Base-by-base conservation (phyloP, 1,284 basidiomycete genomes). In the Ceratobasidium sp. region DNA sequence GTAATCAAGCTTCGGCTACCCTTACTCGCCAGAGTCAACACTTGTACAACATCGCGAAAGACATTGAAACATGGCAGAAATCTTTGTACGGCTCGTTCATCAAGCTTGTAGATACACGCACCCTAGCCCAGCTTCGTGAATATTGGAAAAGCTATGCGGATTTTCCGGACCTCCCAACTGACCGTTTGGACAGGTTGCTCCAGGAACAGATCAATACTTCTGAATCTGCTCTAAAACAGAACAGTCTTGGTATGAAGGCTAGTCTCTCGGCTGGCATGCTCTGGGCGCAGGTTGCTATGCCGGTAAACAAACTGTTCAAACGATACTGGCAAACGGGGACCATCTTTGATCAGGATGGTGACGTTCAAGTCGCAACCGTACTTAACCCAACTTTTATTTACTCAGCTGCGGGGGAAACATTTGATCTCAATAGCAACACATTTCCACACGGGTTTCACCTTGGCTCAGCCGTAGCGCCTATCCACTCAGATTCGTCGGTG, bases 271-370 rank as follows among this genome's bases (percentile, higher is more conserved):
- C 73, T 3, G 73, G 73, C 2, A 65, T 75, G 50, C 13, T 75
- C 20, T 76, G 52, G 54, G 20, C 5, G 38, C 2, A 76, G 13
- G 74, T 64, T 20, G 15, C 33, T 33, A 3, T 9, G 6, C 64
- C 74, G 6, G 42, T 59, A 7, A 12, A 5, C n/a, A 42, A n/a
- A 2, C 15, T 67, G 7, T 76, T 57, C 52, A 59, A 15, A 15
- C 20, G 52, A 13, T 76, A 76, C 64, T 76, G 74, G 74, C 23
- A 76, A 26, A 76, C 74, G 1, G 74, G 74, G 5, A 76, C 74
- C 2, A 48, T 26, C 5, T 59, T 57, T 5, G 44, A 40, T 3
- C 62, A 20, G 1, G 62, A 15, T 6, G 15, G 23, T 7, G 74
- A 59, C 9, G 20, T 67, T 15, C 44, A 59, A 33, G 10, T 2